Evolutionary conservation across 169 alveolate species (phyloP).

Genomic region (Eimeria praecox): DNA sequence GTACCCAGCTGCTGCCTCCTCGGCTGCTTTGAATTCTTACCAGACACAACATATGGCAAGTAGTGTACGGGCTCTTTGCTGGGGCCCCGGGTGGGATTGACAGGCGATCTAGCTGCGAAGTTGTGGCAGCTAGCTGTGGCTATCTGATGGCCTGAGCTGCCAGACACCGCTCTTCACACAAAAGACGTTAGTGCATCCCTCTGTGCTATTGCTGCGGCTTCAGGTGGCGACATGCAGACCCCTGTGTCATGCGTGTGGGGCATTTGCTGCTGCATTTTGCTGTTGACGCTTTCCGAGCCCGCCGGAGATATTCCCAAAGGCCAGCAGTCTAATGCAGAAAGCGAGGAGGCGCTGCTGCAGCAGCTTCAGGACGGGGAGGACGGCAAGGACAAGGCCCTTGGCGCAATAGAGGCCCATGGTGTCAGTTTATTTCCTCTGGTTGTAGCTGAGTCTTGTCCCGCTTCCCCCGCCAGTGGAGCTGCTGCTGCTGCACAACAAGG

Average conservation of each 20-base stretch:
- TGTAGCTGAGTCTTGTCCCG: background rate
- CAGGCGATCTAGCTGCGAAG: background rate
- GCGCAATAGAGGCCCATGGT: conserved; percentile 57
- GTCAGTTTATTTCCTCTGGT: conserved; percentile 11
- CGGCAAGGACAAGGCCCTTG: conserved; percentile 73
- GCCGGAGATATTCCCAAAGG: conserved; percentile 60
- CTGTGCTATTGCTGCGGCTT: conserved; percentile 25
- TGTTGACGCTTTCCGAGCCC: conserved; percentile 55
- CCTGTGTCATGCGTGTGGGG: conserved; percentile 82
- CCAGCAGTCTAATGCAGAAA: conserved; percentile 55
- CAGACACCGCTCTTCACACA: background rate
- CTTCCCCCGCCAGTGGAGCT: background rate
- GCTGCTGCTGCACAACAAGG: background rate
- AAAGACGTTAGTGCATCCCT: background rate
- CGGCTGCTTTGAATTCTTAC: background rate
- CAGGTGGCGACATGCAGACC: conserved; percentile 81
- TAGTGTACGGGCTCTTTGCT: background rate
- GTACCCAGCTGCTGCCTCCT: background rate
- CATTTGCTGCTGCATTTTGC: conserved; percentile 80
- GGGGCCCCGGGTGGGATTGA: background rate
- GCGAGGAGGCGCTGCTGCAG: conserved; percentile 81
- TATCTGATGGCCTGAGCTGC: background rate
- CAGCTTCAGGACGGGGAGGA: conserved; percentile 78
- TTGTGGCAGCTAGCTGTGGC: background rate
- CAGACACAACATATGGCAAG: too few species aligned